Percentiles rank a stretch among this genome's conserved stretches.
These are phyloP conservation scores for Kwoniella sp. DNA, from an alignment of 768 basidiomycete species.

Conservation along the genomic window DNA sequence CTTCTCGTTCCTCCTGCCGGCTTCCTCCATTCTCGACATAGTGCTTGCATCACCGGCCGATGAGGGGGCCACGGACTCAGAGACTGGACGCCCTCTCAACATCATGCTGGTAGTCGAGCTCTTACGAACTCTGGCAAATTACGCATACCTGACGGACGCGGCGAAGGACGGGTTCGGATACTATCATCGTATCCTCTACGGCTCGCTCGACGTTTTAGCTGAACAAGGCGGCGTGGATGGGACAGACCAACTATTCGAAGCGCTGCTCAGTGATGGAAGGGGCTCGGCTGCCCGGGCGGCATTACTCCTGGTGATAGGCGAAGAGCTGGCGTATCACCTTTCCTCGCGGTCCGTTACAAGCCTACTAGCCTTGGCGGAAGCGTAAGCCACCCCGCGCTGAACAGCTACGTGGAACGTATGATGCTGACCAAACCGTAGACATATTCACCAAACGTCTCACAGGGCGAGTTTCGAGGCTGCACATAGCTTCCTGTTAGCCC, in stretches of 20 bases:
- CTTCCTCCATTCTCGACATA: constrained; percentile 16
- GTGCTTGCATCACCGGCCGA: not conserved
- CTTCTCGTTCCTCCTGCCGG: constrained; percentile 20
- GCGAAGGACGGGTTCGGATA: constrained; percentile 17
- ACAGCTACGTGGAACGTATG: not conserved
- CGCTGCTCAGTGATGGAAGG: not conserved
- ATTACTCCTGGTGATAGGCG: constrained; percentile 11
- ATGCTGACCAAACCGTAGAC: not conserved
- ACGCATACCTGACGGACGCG: constrained; percentile 9
- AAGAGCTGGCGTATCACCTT: constrained; percentile 21
- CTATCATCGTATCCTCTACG: constrained; percentile 25
- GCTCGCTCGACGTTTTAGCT: constrained; percentile 22
- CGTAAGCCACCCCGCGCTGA: not conserved
- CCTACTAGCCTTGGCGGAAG: not conserved
- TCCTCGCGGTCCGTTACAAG: not conserved
- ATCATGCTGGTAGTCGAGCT: constrained; percentile 8
- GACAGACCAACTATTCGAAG: not conserved
- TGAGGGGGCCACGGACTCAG: too few species aligned
- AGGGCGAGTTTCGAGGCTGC: constrained; percentile 32
- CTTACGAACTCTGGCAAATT: constrained; percentile 10
- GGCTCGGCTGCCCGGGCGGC: constrained; percentile 1
- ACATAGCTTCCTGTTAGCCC: constrained; percentile 27
- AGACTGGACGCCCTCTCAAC: not conserved
- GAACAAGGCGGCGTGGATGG: not conserved
- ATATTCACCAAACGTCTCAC: constrained; percentile 7